These are phyloP conservation scores for Iberis pinnata DNA, from an alignment of 345 rosid genomes.

Conservation along the genomic window DNA sequence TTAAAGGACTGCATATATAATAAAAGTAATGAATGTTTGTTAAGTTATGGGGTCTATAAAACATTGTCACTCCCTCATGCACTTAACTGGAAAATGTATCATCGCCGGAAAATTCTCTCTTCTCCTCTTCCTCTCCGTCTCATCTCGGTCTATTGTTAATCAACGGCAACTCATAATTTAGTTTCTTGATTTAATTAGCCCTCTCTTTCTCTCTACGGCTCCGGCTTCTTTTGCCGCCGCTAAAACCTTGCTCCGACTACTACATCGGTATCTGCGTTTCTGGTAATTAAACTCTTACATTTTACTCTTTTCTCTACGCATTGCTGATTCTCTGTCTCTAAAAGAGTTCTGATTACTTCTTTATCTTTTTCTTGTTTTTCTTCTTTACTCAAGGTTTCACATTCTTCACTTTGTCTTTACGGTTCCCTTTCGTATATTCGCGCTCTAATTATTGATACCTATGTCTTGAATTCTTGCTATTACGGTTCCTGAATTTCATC, in stretches of 20 bases:
- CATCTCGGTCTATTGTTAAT: background rate
- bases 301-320: slow-evolving; percentile 8
- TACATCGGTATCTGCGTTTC: background rate
- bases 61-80: slow-evolving; percentile 20
- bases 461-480: too few relatives aligned
- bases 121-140: background rate
- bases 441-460: too few relatives aligned
- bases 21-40: background rate
- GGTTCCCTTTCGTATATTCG: too few relatives aligned
- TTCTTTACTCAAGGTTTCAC: slow-evolving; percentile 2
- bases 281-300: slow-evolving; percentile 12
- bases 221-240: slow-evolving; percentile 1
- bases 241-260: slow-evolving; percentile 2
- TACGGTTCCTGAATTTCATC: background rate
- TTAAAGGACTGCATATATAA: background rate
- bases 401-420: background rate
- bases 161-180: background rate
- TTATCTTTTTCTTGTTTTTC: background rate
- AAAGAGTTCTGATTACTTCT: background rate
- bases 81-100: background rate
- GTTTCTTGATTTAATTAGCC: background rate
- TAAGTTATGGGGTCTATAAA: background rate
- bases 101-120: slow-evolving; percentile 10
- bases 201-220: slow-evolving; percentile 9
- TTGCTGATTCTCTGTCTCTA: background rate